Percentiles rank a stretch among this genome's conserved stretches.
Evolutionary conservation across 148 eudicot species (phyloP).

Genomic region (Oxyria digyna): DNA sequence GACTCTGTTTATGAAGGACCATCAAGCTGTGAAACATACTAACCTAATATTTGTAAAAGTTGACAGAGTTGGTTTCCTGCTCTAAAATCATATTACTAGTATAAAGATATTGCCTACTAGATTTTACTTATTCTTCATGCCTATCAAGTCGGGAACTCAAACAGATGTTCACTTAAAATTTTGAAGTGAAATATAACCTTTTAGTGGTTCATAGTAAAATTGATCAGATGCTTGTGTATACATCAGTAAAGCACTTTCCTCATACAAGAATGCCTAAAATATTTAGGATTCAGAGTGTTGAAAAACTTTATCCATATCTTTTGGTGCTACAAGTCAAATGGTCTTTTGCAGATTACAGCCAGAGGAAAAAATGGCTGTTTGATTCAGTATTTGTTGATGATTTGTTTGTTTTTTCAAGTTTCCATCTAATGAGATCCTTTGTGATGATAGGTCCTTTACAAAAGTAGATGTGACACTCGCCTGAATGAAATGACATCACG

Average conservation of each 20-base stretch:
- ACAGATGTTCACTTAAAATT: not conserved
- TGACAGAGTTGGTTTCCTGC: not conserved
- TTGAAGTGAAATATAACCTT: not conserved
- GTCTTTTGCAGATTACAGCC: not conserved
- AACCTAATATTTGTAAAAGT: too few relatives aligned
- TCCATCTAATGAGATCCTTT: not conserved
- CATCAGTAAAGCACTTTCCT: not conserved
- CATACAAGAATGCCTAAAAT: not conserved
- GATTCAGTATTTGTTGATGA: not conserved
- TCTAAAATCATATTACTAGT: not conserved
- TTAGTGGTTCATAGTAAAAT: not conserved
- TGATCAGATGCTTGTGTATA: not conserved
- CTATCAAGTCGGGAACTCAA: not conserved
- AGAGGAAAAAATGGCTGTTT: not conserved
- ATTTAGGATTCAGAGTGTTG: not conserved
- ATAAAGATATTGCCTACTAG: not conserved
- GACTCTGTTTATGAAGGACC: not conserved
- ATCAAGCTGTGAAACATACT: not conserved
- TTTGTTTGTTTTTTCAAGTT: not conserved
- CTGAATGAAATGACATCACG: slow-evolving; percentile 74
- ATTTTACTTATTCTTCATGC: not conserved
- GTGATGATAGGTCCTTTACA: slow-evolving; percentile 60
- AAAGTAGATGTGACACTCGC: slow-evolving; percentile 90
- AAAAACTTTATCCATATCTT: not conserved
- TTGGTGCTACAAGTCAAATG: not conserved